Conservation (phyloP, 345 rosid genomes). For the Excoecaria cochinchinensis region DNA sequence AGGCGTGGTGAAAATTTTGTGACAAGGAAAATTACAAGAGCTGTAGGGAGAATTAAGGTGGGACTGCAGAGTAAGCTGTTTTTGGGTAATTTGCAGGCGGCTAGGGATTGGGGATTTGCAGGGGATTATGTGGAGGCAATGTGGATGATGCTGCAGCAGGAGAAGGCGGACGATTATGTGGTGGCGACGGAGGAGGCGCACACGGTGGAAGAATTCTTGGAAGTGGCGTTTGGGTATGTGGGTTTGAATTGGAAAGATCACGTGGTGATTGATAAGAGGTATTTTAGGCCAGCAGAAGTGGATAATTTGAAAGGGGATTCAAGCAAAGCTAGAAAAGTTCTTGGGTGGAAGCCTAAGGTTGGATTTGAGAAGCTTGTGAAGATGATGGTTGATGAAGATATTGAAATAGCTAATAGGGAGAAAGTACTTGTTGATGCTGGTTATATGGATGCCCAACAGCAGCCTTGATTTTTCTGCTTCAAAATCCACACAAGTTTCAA, state of each 20-base stretch:
- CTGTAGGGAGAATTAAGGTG: constrained; percentile 79
- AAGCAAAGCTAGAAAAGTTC: constrained; percentile 49
- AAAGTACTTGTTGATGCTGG: constrained; percentile 94
- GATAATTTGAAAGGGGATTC: constrained; percentile 63
- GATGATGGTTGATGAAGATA: constrained; percentile 90
- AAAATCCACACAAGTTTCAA: neutral
- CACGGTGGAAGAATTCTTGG: constrained; percentile 83
- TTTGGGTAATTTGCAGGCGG: constrained; percentile 79
- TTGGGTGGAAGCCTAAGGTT: constrained; percentile 75
- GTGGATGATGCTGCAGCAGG: constrained; percentile 99
- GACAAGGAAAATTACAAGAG: constrained; percentile 91
- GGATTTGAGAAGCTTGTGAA: constrained; percentile 82
- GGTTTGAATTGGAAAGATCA: constrained; percentile 59
- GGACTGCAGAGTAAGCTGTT: constrained; percentile 84
- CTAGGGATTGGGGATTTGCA: constrained; percentile 95
- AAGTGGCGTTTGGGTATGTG: constrained; percentile 68
- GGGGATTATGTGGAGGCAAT: constrained; percentile 98
- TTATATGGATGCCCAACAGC: constrained; percentile 79
- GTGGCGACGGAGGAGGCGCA: constrained; percentile 95
- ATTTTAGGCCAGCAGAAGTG: constrained; percentile 60
- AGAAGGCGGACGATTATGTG: constrained; percentile 87
- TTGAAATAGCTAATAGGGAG: constrained; percentile 85
- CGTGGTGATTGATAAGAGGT: constrained; percentile 61
- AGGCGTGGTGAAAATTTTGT: constrained; percentile 92
- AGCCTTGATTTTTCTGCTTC: constrained; percentile 44